phyloP scores from a whole-genome alignment of 2,329 filamentous ascomycete genomes.

The Alternaria viburni region DNA sequence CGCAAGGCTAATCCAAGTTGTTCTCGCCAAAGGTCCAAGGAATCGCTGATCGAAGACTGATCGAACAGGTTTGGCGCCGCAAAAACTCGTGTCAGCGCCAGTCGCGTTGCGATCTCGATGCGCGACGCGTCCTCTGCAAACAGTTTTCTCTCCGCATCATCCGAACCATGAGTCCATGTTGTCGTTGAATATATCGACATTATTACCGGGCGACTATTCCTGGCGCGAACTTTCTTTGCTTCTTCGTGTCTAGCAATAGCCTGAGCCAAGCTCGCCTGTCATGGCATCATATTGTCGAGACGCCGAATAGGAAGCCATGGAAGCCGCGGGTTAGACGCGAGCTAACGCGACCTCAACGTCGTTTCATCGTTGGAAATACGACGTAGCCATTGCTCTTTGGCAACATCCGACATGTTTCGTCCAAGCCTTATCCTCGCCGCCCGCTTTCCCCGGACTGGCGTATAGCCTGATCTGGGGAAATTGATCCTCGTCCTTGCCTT shows the following conservation, averaged over 20 bases:
- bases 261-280: slow-evolving; percentile 26
- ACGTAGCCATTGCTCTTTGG: slow-evolving; percentile 13
- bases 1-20: slow-evolving; percentile 14
- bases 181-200: slow-evolving; percentile 19
- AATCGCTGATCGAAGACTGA: slow-evolving; percentile 3
- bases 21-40: slow-evolving; percentile 13
- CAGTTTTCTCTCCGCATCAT: slow-evolving; percentile 18
- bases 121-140: slow-evolving; percentile 13
- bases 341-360: slow-evolving; percentile 12
- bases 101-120: slow-evolving; percentile 9
- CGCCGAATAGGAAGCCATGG: slow-evolving; percentile 32
- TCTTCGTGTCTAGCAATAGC: slow-evolving; percentile 17
- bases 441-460: slow-evolving; percentile 26
- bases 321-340: slow-evolving; percentile 19
- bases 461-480: slow-evolving; percentile 30
- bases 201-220: slow-evolving; percentile 2
- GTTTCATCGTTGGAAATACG: slow-evolving; percentile 15
- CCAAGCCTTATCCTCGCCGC: slow-evolving; percentile 7
- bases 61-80: slow-evolving; percentile 14
- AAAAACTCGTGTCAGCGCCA: slow-evolving; percentile 10
- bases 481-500: slow-evolving; percentile 23
- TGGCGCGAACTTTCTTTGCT: not conserved
- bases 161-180: slow-evolving; percentile 20
- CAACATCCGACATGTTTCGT: slow-evolving; percentile 3
- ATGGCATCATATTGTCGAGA: slow-evolving; percentile 18